phyloP scores from a whole-genome alignment of 78 protist species.

The Dictyostelium purpureum region DNA sequence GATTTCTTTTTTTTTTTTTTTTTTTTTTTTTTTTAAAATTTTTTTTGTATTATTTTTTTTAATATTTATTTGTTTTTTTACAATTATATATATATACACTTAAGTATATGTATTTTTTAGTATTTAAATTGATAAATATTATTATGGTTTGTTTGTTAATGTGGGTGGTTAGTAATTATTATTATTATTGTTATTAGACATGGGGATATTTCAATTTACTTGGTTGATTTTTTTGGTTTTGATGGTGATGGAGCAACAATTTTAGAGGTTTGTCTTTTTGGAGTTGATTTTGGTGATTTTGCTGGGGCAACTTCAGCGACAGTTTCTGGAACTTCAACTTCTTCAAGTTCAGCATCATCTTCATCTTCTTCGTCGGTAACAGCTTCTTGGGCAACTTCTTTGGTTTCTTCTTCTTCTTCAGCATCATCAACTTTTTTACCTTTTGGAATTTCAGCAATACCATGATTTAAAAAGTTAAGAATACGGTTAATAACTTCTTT shows the following conservation, averaged over 20 bases:
- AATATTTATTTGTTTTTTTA: not conserved
- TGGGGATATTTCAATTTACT: not conserved
- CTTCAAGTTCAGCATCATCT: not conserved
- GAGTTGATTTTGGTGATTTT: not conserved
- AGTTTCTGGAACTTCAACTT: not conserved
- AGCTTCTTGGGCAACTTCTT: not conserved
- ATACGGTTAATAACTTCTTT: constrained; percentile 56
- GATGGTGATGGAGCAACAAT: not conserved
- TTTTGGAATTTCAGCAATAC: not conserved
- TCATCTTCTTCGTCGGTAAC: not conserved
- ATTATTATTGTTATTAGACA: not conserved
- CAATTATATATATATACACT: not conserved
- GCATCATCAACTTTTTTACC: not conserved
- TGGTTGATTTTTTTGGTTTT: not conserved
- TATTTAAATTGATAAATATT: not conserved
- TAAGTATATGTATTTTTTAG: not conserved
- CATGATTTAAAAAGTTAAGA: constrained; percentile 21
- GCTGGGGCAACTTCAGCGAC: not conserved
- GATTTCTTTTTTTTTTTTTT: not conserved
- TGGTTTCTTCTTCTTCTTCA: not conserved
- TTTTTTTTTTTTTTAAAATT: not conserved
- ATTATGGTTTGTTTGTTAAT: not conserved
- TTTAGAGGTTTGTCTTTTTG: not conserved
- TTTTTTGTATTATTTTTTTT: not conserved
- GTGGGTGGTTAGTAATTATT: not conserved